Percentiles rank a stretch among this genome's conserved stretches.
phyloP scores from a whole-genome alignment of 768 basidiomycete genomes.

The Naganishia onofrii region DNA sequence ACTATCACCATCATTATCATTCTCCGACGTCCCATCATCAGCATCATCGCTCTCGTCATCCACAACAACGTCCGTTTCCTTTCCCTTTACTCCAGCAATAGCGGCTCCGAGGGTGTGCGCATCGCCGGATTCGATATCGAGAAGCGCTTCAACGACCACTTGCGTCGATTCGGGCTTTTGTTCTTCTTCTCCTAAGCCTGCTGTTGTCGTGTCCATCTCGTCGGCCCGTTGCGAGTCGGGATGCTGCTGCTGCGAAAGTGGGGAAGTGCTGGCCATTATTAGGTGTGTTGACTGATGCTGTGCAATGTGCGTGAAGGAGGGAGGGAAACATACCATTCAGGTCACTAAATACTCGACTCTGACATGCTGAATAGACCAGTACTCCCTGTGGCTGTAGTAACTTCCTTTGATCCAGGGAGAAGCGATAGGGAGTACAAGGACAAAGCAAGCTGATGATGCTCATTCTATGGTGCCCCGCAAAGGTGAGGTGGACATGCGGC shows the following conservation, averaged over 20 bases:
- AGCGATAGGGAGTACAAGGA: neutral
- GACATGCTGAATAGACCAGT: too few relatives aligned
- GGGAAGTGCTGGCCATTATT: neutral
- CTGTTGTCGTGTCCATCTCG: neutral
- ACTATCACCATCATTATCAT: neutral
- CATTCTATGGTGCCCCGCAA: neutral
- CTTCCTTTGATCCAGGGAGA: conserved; percentile 5
- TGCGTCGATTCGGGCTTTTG: neutral
- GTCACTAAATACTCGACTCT: neutral
- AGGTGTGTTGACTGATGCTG: neutral
- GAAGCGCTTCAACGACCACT: conserved; percentile 12
- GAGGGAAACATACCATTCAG: neutral
- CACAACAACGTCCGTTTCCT: neutral
- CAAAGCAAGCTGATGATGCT: neutral
- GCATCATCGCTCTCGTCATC: neutral
- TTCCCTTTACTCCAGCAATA: neutral
- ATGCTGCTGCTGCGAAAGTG: neutral
- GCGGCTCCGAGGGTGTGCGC: neutral
- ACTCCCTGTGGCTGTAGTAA: too few relatives aligned
- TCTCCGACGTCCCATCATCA: conserved; percentile 1
- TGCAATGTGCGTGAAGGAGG: neutral
- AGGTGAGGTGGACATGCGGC: neutral
- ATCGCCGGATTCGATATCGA: conserved; percentile 12
- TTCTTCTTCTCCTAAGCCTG: neutral
- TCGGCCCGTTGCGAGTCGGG: neutral